Evolutionary conservation across 2,329 filamentous ascomycete species (phyloP).

Genomic region (Cladosporium sp.): DNA sequence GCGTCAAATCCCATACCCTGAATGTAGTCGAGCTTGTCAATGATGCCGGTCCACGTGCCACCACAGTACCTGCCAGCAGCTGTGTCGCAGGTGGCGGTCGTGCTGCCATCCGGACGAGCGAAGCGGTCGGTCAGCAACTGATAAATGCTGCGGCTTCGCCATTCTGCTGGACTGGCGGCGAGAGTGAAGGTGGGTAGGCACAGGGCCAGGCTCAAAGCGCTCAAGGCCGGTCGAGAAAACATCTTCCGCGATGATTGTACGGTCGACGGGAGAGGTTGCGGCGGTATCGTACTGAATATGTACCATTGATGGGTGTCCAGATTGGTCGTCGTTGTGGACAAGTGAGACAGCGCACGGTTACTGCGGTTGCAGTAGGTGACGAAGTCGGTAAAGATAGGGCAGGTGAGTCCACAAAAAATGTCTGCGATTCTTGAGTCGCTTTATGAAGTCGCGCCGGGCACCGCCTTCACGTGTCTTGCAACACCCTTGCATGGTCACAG

Average conservation of each 20-base stretch:
- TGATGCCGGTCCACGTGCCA: slow-evolving; percentile 57
- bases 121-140: slow-evolving; percentile 42
- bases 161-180: slow-evolving; percentile 30
- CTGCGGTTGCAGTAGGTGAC: not conserved
- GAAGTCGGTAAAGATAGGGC: not conserved
- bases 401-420: not conserved
- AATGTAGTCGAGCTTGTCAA: slow-evolving; percentile 60
- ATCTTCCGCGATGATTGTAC: not conserved
- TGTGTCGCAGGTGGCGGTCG: slow-evolving; percentile 35
- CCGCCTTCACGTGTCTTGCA: slow-evolving; percentile 6
- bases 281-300: not conserved
- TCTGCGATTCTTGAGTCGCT: slow-evolving; percentile 1
- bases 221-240: slow-evolving; percentile 1
- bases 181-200: slow-evolving; percentile 12
- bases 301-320: slow-evolving; percentile 1
- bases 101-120: slow-evolving; percentile 37
- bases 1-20: slow-evolving; percentile 41
- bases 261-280: not conserved
- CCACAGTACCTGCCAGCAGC: slow-evolving; percentile 51
- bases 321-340: slow-evolving; percentile 2
- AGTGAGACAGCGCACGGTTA: slow-evolving; percentile 3
- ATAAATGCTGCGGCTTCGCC: slow-evolving; percentile 39
- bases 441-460: not conserved
- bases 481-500: slow-evolving; percentile 3
- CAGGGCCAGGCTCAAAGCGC: slow-evolving; percentile 21